Evolutionary conservation across 306 rosid genomes (phyloP).

Genomic region (Medicago lupulina): DNA sequence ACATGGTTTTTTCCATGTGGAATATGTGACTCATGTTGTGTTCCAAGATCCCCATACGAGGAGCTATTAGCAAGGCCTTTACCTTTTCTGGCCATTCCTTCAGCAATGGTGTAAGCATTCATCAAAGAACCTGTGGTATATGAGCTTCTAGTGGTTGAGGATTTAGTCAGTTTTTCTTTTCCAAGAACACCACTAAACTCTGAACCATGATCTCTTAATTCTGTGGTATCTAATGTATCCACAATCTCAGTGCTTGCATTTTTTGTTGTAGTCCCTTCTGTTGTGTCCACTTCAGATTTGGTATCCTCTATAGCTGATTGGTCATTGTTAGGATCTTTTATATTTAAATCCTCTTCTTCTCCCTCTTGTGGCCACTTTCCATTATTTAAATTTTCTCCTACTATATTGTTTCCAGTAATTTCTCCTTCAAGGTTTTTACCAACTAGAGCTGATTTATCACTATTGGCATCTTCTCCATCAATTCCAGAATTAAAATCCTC

Average conservation of each 20-base stretch:
- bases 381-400: constrained; percentile 33
- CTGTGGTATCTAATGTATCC: constrained; percentile 42
- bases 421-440: constrained; percentile 23
- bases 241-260: constrained; percentile 43
- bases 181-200: constrained; percentile 46
- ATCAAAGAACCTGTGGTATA: constrained; percentile 42
- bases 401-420: constrained; percentile 31
- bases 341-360: neutral
- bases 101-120: constrained; percentile 40
- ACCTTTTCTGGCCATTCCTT: constrained; percentile 55
- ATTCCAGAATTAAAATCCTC: constrained; percentile 21
- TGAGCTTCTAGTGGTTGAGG: constrained; percentile 49
- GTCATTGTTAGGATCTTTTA: no score
- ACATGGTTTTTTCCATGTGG: constrained; percentile 49
- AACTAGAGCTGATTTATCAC: constrained; percentile 8
- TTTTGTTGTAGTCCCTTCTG: constrained; percentile 49
- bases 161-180: constrained; percentile 51
- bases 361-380: constrained; percentile 20
- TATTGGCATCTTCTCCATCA: constrained; percentile 19
- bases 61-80: constrained; percentile 44
- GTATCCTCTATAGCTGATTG: constrained; percentile 34
- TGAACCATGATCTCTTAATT: constrained; percentile 46
- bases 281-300: constrained; percentile 44
- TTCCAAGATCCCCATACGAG: constrained; percentile 41
- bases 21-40: constrained; percentile 46